A percentile compares a stretch with the other conserved stretches of the same genome.
phyloP scores from a whole-genome alignment of 2,329 filamentous ascomycete species.

The Xylariaceae sp. region DNA sequence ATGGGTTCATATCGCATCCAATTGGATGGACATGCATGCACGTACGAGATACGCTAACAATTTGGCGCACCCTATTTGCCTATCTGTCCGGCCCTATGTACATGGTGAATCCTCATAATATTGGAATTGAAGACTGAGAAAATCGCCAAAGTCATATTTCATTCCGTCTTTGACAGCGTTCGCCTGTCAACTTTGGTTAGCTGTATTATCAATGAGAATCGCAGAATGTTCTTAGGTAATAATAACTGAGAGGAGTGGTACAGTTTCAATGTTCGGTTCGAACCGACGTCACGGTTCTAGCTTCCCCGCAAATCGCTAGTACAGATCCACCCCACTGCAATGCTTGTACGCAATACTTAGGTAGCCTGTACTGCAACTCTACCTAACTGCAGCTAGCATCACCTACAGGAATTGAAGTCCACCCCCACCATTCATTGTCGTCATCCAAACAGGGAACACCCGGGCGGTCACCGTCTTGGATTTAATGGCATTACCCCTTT shows the following conservation, averaged over 20 bases:
- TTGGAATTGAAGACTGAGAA: too few species aligned
- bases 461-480: neutral
- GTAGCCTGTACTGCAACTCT: too few species aligned
- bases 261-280: neutral
- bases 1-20: neutral
- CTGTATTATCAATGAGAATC: too few species aligned
- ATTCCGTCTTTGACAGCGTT: too few species aligned
- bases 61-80: neutral
- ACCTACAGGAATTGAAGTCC: slow-evolving; percentile 13
- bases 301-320: slow-evolving; percentile 24
- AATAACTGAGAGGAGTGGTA: neutral
- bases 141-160: too few species aligned
- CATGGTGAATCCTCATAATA: too few species aligned
- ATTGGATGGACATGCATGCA: neutral
- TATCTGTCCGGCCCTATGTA: too few species aligned
- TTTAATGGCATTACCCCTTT: neutral
- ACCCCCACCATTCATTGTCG: slow-evolving; percentile 20
- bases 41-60: neutral
- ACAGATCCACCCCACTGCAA: neutral
- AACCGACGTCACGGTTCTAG: slow-evolving; percentile 23
- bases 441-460: slow-evolving; percentile 13
- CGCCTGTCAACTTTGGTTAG: too few species aligned
- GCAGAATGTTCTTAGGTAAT: too few species aligned
- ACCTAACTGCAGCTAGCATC: neutral
- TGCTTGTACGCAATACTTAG: too few species aligned